phyloP scores from a whole-genome alignment of 108 stramenopile genomes.

The Cyclotella choctawhatcheeana region DNA sequence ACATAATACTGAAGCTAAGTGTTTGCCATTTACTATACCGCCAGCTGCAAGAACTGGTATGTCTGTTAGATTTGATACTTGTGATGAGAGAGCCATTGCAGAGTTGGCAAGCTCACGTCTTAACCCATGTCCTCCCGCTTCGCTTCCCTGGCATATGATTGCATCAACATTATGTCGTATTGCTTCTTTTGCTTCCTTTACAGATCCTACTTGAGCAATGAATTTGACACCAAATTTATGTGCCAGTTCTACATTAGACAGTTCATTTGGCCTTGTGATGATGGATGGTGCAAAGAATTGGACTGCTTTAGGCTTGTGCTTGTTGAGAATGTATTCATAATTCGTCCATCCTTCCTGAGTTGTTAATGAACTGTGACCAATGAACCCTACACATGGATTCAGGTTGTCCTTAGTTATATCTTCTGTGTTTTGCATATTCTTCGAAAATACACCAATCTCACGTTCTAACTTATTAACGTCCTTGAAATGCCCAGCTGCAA shows the following conservation, averaged over 20 bases:
- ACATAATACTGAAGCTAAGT: conserved; percentile 65
- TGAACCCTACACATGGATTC: conserved; percentile 61
- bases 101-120: conserved; percentile 70
- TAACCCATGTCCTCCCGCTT: conserved; percentile 84
- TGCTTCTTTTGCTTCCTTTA: conserved; percentile 62
- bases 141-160: conserved; percentile 77
- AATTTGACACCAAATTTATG: conserved; percentile 62
- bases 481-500: conserved; percentile 74
- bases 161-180: conserved; percentile 65
- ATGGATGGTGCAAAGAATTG: conserved; percentile 85
- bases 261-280: neutral
- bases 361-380: conserved; percentile 63
- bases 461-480: conserved; percentile 42
- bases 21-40: conserved; percentile 74
- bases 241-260: conserved; percentile 60
- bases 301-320: conserved; percentile 58
- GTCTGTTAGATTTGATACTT: conserved; percentile 41
- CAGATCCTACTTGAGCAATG: conserved; percentile 73
- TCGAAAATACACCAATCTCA: conserved; percentile 59
- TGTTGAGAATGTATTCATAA: conserved; percentile 57
- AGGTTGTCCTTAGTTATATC: neutral
- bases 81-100: conserved; percentile 63
- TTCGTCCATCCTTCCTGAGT: conserved; percentile 51
- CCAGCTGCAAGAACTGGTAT: conserved; percentile 75
- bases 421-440: conserved; percentile 1